Base-by-base conservation (phyloP, 495 filamentous ascomycete genomes). In the Trichoderma parareesei region DNA sequence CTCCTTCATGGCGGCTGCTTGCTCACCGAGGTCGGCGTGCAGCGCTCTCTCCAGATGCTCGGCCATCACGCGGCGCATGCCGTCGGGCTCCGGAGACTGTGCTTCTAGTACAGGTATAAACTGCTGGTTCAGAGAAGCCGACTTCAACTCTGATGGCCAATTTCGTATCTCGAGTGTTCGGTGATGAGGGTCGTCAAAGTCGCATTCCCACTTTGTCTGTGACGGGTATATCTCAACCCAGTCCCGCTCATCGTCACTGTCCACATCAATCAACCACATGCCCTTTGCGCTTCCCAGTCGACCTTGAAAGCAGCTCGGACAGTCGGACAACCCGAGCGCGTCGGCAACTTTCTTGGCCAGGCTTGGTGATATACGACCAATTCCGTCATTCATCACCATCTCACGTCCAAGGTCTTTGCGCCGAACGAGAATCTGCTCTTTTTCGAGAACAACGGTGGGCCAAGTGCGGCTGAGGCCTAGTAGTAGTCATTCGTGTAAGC, bases 231-330 rank as follows among this genome's bases (percentile, higher is more conserved):
- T 86, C 64, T 91, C 84, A 64, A 97, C 91, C 87, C 89, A 96
- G 9, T 81, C 75, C 0, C 78, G 71, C 41, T 73, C 70, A 8
- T 82, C 77, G 7, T 64, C 75, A 48, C 63, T 78, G 75, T 53
- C 76, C 9, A 78, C 78, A 67, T 88, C 85, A 16, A 93, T 80
- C 75, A 93, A 85, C 93, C 93, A 97, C 48, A 97, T 76, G 3
- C 94, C 94, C 74, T 98, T 97, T 1, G 91, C 90, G 6, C 89
- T 86, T 3, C 87, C 89, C 66, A 98, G 86, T 48, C 93, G 81
- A 11, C 80, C 93, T 75, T 97, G 93, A 62, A 95, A 88, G 7
- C 81, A 84, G 64, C 87, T 88, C 0, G 93, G 91, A 0, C 87
- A 80, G 48, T 80, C 78, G 4, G 77, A 68, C 6, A 92, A 78